These are phyloP conservation scores for Straminergon stramineum DNA, from an alignment of 225 moss, liverwort and hornwort species.

Conservation along the genomic window DNA sequence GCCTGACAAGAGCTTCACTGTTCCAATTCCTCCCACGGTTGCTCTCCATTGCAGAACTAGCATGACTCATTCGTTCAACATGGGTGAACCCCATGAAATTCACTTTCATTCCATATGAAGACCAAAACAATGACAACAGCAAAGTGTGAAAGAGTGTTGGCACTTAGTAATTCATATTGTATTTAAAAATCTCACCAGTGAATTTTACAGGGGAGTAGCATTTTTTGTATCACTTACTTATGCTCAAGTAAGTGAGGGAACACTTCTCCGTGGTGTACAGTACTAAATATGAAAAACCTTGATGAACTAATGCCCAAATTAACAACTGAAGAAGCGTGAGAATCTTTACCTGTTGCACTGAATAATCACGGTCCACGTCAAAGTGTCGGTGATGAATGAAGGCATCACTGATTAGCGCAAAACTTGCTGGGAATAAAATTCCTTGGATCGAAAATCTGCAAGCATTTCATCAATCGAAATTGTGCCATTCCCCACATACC, in stretches of 20 bases:
- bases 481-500: not conserved
- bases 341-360: not conserved
- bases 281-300: not conserved
- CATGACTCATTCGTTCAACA: not conserved
- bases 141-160: not conserved
- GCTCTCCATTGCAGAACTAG: not conserved
- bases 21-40: not conserved
- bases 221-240: not conserved
- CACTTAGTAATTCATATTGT: not conserved
- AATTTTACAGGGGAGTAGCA: not conserved
- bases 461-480: not conserved
- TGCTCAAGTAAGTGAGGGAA: not conserved
- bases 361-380: not conserved
- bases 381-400: not conserved
- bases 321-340: not conserved
- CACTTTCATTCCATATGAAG: too few species aligned
- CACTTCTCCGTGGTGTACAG: not conserved
- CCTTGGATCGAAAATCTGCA: not conserved
- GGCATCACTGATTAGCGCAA: not conserved
- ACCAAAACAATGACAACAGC: not conserved
- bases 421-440: not conserved
- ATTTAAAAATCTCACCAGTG: not conserved
- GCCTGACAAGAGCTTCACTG: not conserved
- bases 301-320: not conserved
- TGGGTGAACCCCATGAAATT: not conserved